Evolutionary conservation across 2,329 filamentous ascomycete genomes (phyloP), one percentile per base, ranked within the genome.

Genomic region (Penicillium sp.): DNA sequence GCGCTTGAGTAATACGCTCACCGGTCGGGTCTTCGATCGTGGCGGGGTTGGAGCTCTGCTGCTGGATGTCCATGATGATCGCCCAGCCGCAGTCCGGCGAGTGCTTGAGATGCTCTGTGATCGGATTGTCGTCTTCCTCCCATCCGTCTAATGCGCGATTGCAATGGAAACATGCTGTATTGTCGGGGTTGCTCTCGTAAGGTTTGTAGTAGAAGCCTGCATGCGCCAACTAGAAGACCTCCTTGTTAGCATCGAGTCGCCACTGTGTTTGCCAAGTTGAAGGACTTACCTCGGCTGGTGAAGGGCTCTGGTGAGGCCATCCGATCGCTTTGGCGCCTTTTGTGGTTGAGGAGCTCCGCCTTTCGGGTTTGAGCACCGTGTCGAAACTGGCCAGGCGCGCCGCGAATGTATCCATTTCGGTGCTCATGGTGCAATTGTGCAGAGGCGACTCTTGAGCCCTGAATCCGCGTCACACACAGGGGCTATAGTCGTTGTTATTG

Each of bases 181-280:
- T 97, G 68, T 98, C 93, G 29, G 84, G 84, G 61, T 83, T 87
- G 38, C 81, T 78, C 42, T 80, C 76, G 11, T 80, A 81, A 1
- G 93, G 91, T 50, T 84, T 80, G 71, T 88, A 97, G 71, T 85
- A 93, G 72, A 98, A 95, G 29, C 93, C 93, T 46, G 93, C 91
- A 62, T 81, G 82, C 4, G 93, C 91, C 60, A 98, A 84, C 86
- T 95, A 64, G 36, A 39, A 34, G 11, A 23, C 2, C 13, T 31
- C 11, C 13, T 4, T 13, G 31, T 55, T 32, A 55, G 36, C 18
- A 37, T 34, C 10, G n/a, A 13, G 32, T 34, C 22, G 5, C 22
- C 1, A 31, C 18, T 3, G 9, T 40, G 20, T 2, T 27, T 39
- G 10, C 31, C 41, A 40, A 52, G 40, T 58, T 47, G 35, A 9